phyloP scores from a whole-genome alignment of 2,329 filamentous ascomycete species.

The Neofusicoccum parvum region DNA sequence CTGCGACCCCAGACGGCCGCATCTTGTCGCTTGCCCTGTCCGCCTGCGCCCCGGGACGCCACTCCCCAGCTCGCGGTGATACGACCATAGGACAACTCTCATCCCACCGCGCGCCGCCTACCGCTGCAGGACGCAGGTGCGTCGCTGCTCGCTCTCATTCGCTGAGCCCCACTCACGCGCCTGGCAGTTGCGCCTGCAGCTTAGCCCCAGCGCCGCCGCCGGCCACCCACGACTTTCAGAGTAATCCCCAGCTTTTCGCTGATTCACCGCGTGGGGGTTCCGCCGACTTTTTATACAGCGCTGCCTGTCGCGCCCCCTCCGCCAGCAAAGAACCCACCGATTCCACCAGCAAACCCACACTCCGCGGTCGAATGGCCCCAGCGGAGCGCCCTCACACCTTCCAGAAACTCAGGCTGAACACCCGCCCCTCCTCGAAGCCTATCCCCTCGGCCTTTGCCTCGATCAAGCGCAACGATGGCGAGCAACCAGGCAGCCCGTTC shows the following conservation, averaged over 20 bases:
- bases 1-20: not conserved
- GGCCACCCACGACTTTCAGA: slow-evolving; percentile 15
- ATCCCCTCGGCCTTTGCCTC: slow-evolving; percentile 41
- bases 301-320: slow-evolving; percentile 30
- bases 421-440: slow-evolving; percentile 36
- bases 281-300: slow-evolving; percentile 25
- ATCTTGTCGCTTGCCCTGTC: not conserved
- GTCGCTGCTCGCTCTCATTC: slow-evolving; percentile 5
- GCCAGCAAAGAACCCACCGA: slow-evolving; percentile 29
- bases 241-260: slow-evolving; percentile 19
- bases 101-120: slow-evolving; percentile 6
- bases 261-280: slow-evolving; percentile 15
- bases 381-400: slow-evolving; percentile 43
- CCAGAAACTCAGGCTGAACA: slow-evolving; percentile 47
- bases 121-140: slow-evolving; percentile 9
- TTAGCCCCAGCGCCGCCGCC: slow-evolving; percentile 10
- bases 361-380: slow-evolving; percentile 39
- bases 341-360: not conserved
- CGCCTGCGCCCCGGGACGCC: not conserved
- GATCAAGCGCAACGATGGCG: slow-evolving; percentile 26
- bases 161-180: slow-evolving; percentile 15
- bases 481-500: slow-evolving; percentile 25
- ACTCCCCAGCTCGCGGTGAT: not conserved
- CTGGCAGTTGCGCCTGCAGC: slow-evolving; percentile 3
- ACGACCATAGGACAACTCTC: slow-evolving; percentile 10